Percentiles rank a stretch among this genome's conserved stretches.
phyloP scores from a whole-genome alignment of 768 basidiomycete species.

The Asterophora lycoperdoides region DNA sequence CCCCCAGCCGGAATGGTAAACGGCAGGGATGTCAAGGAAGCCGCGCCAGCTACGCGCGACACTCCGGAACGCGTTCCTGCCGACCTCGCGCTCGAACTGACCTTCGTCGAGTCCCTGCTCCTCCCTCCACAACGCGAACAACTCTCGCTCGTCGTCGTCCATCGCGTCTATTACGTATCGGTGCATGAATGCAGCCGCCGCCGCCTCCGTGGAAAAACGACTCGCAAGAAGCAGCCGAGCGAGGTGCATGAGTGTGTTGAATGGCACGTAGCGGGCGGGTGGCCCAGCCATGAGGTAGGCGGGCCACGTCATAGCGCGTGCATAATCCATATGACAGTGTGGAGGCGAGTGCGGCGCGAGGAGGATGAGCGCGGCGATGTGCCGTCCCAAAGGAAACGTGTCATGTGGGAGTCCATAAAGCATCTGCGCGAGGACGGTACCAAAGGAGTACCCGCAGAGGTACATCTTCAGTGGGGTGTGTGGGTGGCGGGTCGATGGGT shows the following conservation, averaged over 20 bases:
- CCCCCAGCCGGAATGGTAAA: conserved; percentile 51
- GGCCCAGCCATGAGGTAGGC: conserved; percentile 48
- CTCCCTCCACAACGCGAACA: conserved; percentile 40
- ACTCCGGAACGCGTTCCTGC: conserved; percentile 41
- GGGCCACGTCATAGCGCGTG: conserved; percentile 40
- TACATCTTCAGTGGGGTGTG: conserved; percentile 34
- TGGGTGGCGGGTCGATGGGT: conserved; percentile 35
- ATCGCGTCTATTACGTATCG: conserved; percentile 31
- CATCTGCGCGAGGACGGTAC: conserved; percentile 52
- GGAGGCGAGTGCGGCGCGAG: conserved; percentile 45
- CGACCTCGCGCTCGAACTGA: conserved; percentile 38
- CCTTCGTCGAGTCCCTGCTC: conserved; percentile 37
- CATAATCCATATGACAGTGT: conserved; percentile 41
- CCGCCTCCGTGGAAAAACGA: conserved; percentile 34
- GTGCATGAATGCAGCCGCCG: conserved; percentile 40
- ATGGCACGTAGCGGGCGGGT: conserved; percentile 37
- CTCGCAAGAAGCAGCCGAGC: conserved; percentile 26
- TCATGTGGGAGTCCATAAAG: conserved; percentile 49
- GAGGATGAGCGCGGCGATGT: conserved; percentile 45
- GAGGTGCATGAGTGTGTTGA: conserved; percentile 31
- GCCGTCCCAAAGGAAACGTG: conserved; percentile 45
- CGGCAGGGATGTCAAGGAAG: conserved; percentile 36
- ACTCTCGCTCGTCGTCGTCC: conserved; percentile 34
- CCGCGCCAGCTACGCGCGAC: conserved; percentile 50
- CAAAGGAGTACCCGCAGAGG: conserved; percentile 51